Evolutionary conservation across 208 protist genomes (phyloP).

Genomic region (Naegleria lovaniensis): DNA sequence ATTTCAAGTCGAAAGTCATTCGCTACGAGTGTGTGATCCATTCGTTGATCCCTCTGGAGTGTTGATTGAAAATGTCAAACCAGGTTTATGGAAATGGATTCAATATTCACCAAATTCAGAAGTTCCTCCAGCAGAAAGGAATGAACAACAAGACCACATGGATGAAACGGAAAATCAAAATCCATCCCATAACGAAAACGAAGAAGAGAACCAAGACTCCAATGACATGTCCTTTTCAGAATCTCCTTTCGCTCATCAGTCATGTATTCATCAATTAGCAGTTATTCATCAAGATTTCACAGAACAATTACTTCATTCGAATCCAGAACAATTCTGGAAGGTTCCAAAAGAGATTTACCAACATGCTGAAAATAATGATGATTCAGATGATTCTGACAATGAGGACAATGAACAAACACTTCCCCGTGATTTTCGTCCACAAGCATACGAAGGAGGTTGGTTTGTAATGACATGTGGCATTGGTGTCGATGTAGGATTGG

Average conservation of each 20-base stretch:
- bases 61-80: background rate
- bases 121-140: too few species aligned
- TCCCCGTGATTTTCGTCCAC: too few species aligned
- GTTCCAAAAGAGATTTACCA: background rate
- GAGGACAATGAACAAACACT: too few species aligned
- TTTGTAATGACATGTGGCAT: background rate
- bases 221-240: too few species aligned
- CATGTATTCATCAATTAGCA: background rate
- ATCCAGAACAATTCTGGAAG: background rate
- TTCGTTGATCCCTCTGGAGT: background rate
- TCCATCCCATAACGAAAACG: too few species aligned
- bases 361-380: background rate
- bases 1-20: background rate
- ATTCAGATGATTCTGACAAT: background rate
- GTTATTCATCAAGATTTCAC: background rate
- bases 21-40: background rate
- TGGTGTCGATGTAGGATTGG: background rate
- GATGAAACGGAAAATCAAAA: too few species aligned
- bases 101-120: background rate
- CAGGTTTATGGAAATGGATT: background rate
- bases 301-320: background rate
- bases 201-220: too few species aligned
- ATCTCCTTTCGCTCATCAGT: background rate
- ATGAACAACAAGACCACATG: background rate
- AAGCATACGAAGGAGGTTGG: background rate